Evolutionary conservation across 805 yeast species (phyloP), one percentile per base, ranked within the genome.

Genomic region (Sugiyamaella mastotermitis): DNA sequence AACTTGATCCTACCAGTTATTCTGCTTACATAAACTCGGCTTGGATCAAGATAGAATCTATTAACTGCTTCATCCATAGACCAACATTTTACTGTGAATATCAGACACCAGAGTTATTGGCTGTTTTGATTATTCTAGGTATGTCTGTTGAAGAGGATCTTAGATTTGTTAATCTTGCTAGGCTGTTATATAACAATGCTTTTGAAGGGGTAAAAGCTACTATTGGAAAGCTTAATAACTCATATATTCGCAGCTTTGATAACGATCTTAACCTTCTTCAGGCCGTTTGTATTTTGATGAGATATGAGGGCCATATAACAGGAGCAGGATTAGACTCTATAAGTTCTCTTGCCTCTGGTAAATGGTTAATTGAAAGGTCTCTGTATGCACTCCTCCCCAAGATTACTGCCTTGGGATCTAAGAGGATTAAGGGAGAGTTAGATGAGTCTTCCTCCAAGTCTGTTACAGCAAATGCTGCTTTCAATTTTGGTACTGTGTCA

Each of bases 51-150:
- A 51, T 50, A 2, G 46, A 36, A 2, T 42, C 51, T 6, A 41
- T 58, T 9, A 27, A 38, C 24, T 29, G 39, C 31, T 41, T 54
- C 22, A 39, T 59, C 7, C 62, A 58, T 43, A 35, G 50, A 13
- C 53, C 58, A 4, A 47, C 58, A 4, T 57, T 54, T 40, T 49
- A 50, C 17, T 49, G 54, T 3, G 49, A 54, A 29, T 22, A 26
- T 1, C 40, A 48, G 13, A 49, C 52, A 27, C 47, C 52, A 0
- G 44, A 52, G 17, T 40, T 58, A 27, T 40, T 58, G 34, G 53
- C 53, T 2, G 50, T 49, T 9, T 29, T 59, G 40, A 47, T 50
- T 7, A 32, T 53, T 11, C 21, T 58, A n/a, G 62, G 62, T 2
- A 49, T 57, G 57, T 41, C 60, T 3, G 22, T 55, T 20, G 35